Percentiles rank a stretch among this genome's conserved stretches.
These are phyloP conservation scores for Daldinia loculata DNA, from an alignment of 495 filamentous ascomycete genomes.

Conservation along the genomic window DNA sequence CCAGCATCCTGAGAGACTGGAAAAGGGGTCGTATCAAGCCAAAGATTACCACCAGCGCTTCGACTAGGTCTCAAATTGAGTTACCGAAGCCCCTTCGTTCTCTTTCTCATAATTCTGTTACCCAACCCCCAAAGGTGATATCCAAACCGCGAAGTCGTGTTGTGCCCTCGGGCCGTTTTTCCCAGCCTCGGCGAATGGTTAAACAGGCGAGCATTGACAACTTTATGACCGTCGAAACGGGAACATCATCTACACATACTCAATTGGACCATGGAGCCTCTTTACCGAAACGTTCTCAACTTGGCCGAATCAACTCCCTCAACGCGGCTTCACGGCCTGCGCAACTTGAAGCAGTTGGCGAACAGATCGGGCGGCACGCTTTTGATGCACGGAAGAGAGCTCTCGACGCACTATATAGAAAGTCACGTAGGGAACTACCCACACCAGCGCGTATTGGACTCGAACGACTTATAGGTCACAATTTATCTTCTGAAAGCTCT, in stretches of 20 bases:
- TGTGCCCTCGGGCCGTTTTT: slow-evolving; percentile 27
- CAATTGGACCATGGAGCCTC: slow-evolving; percentile 13
- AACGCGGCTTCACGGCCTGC: slow-evolving; percentile 49
- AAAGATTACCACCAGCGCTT: slow-evolving; percentile 38
- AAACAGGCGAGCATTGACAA: slow-evolving; percentile 49
- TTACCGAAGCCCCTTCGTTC: slow-evolving; percentile 44
- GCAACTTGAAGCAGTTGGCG: slow-evolving; percentile 56
- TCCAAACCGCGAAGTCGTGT: slow-evolving; percentile 19
- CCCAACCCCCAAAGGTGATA: slow-evolving; percentile 25
- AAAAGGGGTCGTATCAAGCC: slow-evolving; percentile 71
- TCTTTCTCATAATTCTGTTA: slow-evolving; percentile 44
- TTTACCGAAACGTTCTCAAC: slow-evolving; percentile 19
- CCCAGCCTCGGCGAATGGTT: slow-evolving; percentile 37
- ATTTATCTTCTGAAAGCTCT: slow-evolving; percentile 25
- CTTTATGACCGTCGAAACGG: slow-evolving; percentile 42
- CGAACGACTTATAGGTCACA: slow-evolving; percentile 41
- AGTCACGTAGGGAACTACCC: slow-evolving; percentile 45
- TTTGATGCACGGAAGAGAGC: slow-evolving; percentile 55
- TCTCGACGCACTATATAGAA: slow-evolving; percentile 59
- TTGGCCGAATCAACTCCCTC: slow-evolving; percentile 12
- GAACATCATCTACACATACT: slow-evolving; percentile 7
- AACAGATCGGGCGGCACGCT: slow-evolving; percentile 40
- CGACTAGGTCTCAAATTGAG: slow-evolving; percentile 8
- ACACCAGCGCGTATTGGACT: slow-evolving; percentile 34
- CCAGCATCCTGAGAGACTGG: slow-evolving; percentile 75